Percentiles rank a stretch among this genome's conserved stretches.
Evolutionary conservation across 2,329 filamentous ascomycete species (phyloP).

Genomic region (Fusarium decemcellulare): DNA sequence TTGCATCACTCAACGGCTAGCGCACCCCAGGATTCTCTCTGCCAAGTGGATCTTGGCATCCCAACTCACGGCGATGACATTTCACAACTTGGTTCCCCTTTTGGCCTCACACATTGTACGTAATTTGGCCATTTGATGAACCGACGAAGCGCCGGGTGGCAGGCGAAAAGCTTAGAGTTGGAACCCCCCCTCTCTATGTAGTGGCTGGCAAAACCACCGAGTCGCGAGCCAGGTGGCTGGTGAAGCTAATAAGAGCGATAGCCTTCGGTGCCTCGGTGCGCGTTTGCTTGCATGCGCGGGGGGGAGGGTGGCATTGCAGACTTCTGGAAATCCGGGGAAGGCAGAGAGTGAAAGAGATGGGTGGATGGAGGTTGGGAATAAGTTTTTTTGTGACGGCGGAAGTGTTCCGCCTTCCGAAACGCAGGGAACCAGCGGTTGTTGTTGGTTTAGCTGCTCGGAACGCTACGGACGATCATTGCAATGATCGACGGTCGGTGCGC

Average conservation of each 20-base stretch:
- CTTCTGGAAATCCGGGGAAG: constrained; percentile 43
- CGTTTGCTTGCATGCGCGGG: constrained; percentile 23
- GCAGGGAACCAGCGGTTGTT: constrained; percentile 10
- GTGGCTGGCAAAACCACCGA: constrained; percentile 6
- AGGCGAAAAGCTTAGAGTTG: constrained; percentile 14
- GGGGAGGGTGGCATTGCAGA: constrained; percentile 41
- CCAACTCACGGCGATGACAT: constrained; percentile 28
- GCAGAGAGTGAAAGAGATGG: background rate
- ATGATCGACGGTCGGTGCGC: constrained; percentile 33
- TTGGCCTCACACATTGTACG: constrained; percentile 33
- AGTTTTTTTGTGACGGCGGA: constrained; percentile 12
- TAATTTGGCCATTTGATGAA: constrained; percentile 22
- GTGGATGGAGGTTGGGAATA: constrained; percentile 13
- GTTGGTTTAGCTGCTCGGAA: constrained; percentile 21
- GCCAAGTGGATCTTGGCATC: constrained; percentile 25
- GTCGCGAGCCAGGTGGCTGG: constrained; percentile 39
- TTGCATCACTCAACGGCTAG: background rate
- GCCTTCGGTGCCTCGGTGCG: constrained; percentile 26
- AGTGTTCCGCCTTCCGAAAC: background rate
- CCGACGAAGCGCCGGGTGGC: constrained; percentile 35
- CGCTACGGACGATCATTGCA: constrained; percentile 26
- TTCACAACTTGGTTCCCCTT: constrained; percentile 23
- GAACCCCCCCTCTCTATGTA: constrained; percentile 17
- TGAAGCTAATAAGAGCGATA: constrained; percentile 24
- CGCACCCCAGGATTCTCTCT: constrained; percentile 1